phyloP scores from a whole-genome alignment of 768 basidiomycete species.

The Mycena vitilis region DNA sequence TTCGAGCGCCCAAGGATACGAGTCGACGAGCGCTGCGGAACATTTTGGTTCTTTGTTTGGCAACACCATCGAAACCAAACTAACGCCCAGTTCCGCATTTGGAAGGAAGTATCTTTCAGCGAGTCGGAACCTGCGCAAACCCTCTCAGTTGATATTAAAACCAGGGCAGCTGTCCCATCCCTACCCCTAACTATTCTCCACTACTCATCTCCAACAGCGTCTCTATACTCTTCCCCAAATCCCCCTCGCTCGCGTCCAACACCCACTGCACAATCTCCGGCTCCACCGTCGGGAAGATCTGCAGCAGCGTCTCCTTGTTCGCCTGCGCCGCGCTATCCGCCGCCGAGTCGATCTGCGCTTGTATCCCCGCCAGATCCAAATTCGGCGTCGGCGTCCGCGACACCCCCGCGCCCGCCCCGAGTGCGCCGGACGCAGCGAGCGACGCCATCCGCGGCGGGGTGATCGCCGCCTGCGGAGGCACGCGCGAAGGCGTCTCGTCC shows the following conservation, averaged over 20 bases:
- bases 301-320: conserved; percentile 78
- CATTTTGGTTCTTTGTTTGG: not conserved
- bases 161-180: not conserved
- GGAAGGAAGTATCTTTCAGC: too few relatives aligned
- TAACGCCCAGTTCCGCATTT: not conserved
- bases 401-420: conserved; percentile 49
- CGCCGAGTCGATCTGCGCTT: conserved; percentile 82
- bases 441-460: conserved; percentile 61
- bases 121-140: too few relatives aligned
- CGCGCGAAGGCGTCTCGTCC: conserved; percentile 67
- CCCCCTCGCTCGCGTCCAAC: conserved; percentile 88
- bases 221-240: conserved; percentile 92
- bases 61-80: not conserved
- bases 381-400: conserved; percentile 78
- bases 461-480: conserved; percentile 42
- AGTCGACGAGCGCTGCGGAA: not conserved
- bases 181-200: conserved; percentile 36
- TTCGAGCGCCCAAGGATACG: too few relatives aligned
- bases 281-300: conserved; percentile 91
- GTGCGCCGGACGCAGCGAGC: conserved; percentile 36
- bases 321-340: conserved; percentile 80
- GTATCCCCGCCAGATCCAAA: conserved; percentile 76
- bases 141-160: not conserved
- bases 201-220: conserved; percentile 80
- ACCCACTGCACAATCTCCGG: conserved; percentile 89